Base-by-base conservation (phyloP, 192 early-diverging fungal genomes). In the Podila clonocystis region DNA sequence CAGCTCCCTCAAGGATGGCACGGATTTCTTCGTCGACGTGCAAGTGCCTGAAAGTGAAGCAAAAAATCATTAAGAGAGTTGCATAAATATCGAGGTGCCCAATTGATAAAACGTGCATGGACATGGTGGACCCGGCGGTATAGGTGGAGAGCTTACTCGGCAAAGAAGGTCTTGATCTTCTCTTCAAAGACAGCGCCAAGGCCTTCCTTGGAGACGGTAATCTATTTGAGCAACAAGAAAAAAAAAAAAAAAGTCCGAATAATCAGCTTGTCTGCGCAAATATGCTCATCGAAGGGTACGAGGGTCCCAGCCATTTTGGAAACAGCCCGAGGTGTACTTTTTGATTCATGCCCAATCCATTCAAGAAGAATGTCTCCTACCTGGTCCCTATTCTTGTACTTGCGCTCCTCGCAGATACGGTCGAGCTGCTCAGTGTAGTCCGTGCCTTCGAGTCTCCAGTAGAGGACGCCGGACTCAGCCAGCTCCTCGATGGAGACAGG, bases 1-100 rank as follows among this genome's bases (percentile, higher is more conserved):
- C 98, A 24, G 90, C 86, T 19, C 98, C 98, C 19, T 93, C 96
- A 48, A 95, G 65, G 62, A 97, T 91, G 75, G 86, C 98, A 30
- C 98, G 91, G 72, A 99, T 99, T 83, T 99, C 97, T 87, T 99
- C 98, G 70, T 97, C 97, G 66, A 97, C 96, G 82, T 98, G 97
- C 63, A 97, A 86, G 80, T 98, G 96, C 67, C 90, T 90, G 57
- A 13, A 63, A 19, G 24, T 24, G 9, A 49, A 59, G 52, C 5
- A n/a, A 60, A 67, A 64, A 58, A 69, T 31, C 22, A 75, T 55
- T 41, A 15, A 49, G 41, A 17, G 13, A 15, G n/a, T n/a, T 49
- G 57, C n/a, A 59, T 19, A 45, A 26, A 55, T 65, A 58, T 65
- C 20, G 26, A 19, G 30, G 19, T 8, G 26, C 3, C 28, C 3